Base-by-base conservation (phyloP, 2,329 filamentous ascomycete species). In the Colletotrichum destructivum region DNA sequence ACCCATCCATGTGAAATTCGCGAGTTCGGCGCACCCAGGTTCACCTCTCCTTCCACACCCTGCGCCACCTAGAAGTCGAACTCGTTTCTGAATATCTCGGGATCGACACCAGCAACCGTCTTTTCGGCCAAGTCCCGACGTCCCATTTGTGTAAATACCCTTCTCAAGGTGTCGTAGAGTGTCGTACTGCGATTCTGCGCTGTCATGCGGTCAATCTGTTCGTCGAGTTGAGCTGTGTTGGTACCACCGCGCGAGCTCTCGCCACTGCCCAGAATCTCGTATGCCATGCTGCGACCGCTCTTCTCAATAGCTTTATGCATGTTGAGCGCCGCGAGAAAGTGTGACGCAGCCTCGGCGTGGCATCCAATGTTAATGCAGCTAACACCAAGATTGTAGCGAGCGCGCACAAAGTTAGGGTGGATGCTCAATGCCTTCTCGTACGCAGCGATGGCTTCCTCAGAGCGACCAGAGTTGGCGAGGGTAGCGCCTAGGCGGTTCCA, bases 401-500 rank as follows among this genome's bases (percentile, higher is more conserved):
- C 96, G 70, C 96, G 93, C 21, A 99, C 97, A 80, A 99, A 99
- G 85, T 99, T 99, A 66, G 96, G 94, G 68, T 95, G 93, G 72
- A 98, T 89, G 54, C 91, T 92, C 11, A 99, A 89, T 0, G 96
- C 96, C 79, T 96, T 94, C 78, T 97, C 95, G 82, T 99, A 99
- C 0, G 96, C 96, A 55, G 95, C 93, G 77, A 99, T 99, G 71
- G 96, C 96, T 82, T 99, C 96, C 84, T 99, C 96, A 65, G 91
- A 94, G 71, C 95, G 93, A 56, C 96, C 96, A 62, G 92, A 95
- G 86, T 99, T 99, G 77, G 96, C 96, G 6, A 99, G 91, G 0
- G 96, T 99, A 1, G 96, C 96, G 52, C 96, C 96, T 0, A 99
- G 91, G 2, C 96, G 91, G 86, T 99, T 99, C 96, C 96, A 99